Evolutionary conservation across 2,329 filamentous ascomycete species (phyloP), one percentile per base, ranked within the genome.

Genomic region (Xylariaceae sp.): DNA sequence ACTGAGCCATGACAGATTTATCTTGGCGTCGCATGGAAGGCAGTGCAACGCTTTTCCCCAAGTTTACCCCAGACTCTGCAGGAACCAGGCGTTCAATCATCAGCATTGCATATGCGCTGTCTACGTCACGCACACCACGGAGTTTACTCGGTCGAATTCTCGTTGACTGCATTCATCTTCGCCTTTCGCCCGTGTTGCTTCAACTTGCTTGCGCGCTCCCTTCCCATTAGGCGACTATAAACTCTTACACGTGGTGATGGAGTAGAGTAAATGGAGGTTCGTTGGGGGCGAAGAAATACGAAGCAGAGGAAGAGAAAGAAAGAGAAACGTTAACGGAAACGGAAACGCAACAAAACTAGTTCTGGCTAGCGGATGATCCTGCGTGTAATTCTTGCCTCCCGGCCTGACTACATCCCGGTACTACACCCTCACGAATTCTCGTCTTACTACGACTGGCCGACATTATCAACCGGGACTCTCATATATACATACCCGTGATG

Each of bases 61-160:
- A 49, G 46, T 57, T 59, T 54, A 44, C 56, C 57, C 54, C 57
- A 19, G 54, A 56, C 42, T 57, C 42, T 40, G 43, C 56, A 58
- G 56, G 56, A 56, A 51, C 56, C 53, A 47, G 41, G 48, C 41
- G 36, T 40, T 48, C 50, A 49, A 43, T 54, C 41, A 49, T 48
- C 50, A 53, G 40, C 47, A 56, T 54, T 49, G 56, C 56, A 56
- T 51, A 54, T 50, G 54, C 54, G 50, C 56, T 47, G n/a, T 43
- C 19, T 13, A 56, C 50, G 47, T 56, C 56, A 53, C 47, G 39
- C 47, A 51, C 47, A 36, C 49, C 45, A 48, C 57, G 54, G 54
- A 51, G 48, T 53, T 59, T 45, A 51, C 49, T 57, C 57, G 57
- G 57, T 47, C 57, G 47, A 57, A 59, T 55, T 52, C 49, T 55